Percentiles rank a stretch among this genome's conserved stretches.
These are phyloP conservation scores for Penicillium sp. DNA, from an alignment of 2,329 filamentous ascomycete species.

Conservation along the genomic window DNA sequence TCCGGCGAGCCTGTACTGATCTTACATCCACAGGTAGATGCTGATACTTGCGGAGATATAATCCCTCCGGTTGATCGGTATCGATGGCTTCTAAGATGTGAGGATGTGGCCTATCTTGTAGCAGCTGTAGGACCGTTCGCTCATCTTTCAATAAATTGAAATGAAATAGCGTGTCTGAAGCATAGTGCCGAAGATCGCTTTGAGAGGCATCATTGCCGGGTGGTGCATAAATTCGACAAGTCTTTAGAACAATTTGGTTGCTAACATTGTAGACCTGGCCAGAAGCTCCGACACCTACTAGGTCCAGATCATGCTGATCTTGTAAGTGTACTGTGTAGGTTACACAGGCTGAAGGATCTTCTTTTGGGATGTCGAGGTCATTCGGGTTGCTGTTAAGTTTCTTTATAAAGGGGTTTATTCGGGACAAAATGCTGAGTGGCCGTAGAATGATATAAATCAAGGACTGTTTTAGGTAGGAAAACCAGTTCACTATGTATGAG, in stretches of 20 bases:
- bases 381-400: too few relatives aligned
- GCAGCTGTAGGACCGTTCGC: slow-evolving; percentile 12
- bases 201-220: not conserved
- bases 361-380: too few relatives aligned
- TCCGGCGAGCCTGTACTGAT: slow-evolving; percentile 11
- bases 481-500: too few relatives aligned
- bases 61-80: slow-evolving; percentile 20
- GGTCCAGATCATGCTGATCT: slow-evolving; percentile 16
- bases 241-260: slow-evolving; percentile 22
- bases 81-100: slow-evolving; percentile 24
- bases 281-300: slow-evolving; percentile 21
- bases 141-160: slow-evolving; percentile 20
- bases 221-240: slow-evolving; percentile 17
- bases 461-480: too few relatives aligned
- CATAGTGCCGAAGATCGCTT: slow-evolving; percentile 16
- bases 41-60: slow-evolving; percentile 26
- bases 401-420: too few relatives aligned
- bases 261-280: slow-evolving; percentile 23
- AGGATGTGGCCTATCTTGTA: slow-evolving; percentile 17
- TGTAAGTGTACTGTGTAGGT: slow-evolving; percentile 6
- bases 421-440: too few relatives aligned
- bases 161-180: slow-evolving; percentile 21
- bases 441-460: too few relatives aligned
- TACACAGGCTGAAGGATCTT: too few relatives aligned
- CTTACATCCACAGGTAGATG: slow-evolving; percentile 3